Base-by-base conservation (phyloP, 2,329 filamentous ascomycete genomes). In the Trichoderma sp. region DNA sequence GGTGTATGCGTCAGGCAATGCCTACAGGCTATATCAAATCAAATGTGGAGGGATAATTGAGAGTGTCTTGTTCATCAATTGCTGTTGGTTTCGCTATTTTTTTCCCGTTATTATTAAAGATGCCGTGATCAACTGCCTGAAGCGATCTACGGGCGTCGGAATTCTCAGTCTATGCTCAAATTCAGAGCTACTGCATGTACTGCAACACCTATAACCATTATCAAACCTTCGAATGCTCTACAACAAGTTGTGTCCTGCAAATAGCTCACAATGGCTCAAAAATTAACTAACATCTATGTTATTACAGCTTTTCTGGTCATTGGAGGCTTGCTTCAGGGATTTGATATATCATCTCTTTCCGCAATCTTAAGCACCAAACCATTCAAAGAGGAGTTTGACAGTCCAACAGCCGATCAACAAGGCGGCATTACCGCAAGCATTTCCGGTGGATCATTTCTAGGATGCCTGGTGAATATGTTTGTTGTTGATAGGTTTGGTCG, bases 331-430 rank as follows among this genome's bases (percentile, higher is more conserved):
- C 49, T 64, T 1, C 60, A 64, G 39, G 60, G 60, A 13, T 64
- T 64, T 64, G 60, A 64, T 10, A 64, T 64, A 64, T 64, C 60
- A 14, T 64, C 60, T 16, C 60, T 64, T 16, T 55, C 60, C 18
- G 60, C 60, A 3, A 64, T 64, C 49, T 16, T 65, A 1, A 55
- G 51, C n/a, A 65, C 51, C 3, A 65, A 65, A 18, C 60, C 60
- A 2, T 64, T 64, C 2, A 64, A 64, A 30, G 49, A 55, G 10
- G 24, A 54, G n/a, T 64, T 64, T 21, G 60, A 55, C 60, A 64
- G 32, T 32, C 60, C 60, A 43, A 64, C 60, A 28, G 60, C 60
- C 26, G 60, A 55, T 55, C 49, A 64, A 39, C 60, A 64, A 39
- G 60, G 60, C 5, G 60, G 60, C 28, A 64, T 64, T 14, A 64